phyloP scores from a whole-genome alignment of 345 rosid species.

The Eucalyptus regnans region DNA sequence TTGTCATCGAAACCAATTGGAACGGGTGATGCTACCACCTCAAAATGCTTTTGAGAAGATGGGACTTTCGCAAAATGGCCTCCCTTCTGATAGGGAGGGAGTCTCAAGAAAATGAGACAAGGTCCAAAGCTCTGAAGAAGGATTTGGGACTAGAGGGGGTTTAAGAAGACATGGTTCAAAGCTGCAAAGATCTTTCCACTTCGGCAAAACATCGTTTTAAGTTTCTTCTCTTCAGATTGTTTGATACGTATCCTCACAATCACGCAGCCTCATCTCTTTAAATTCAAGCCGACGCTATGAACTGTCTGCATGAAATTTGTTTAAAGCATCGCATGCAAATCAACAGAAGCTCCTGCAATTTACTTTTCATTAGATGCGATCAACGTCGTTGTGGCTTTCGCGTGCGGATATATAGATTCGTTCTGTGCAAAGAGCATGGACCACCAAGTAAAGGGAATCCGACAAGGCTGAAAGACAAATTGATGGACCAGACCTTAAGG shows the following conservation, averaged over 20 bases:
- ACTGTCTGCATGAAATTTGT: neutral
- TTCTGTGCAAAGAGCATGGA: neutral
- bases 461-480: neutral
- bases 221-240: neutral
- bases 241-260: rapidly evolving
- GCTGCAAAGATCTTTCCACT: neutral
- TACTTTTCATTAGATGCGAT: neutral
- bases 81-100: neutral
- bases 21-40: neutral
- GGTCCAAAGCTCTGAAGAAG: neutral
- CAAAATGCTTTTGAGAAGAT: neutral
- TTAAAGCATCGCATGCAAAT: neutral
- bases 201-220: neutral
- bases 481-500: neutral
- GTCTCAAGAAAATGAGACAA: neutral
- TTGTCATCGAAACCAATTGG: neutral
- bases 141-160: no score
- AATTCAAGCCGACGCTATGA: no score
- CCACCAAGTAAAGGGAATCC: neutral
- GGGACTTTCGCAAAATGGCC: neutral
- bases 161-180: neutral
- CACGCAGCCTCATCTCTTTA: no score
- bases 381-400: neutral
- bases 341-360: neutral
- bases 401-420: neutral